A percentile compares a stretch with the other conserved stretches of the same genome.
These are phyloP conservation scores for Penicillium longicatenatum DNA, from an alignment of 495 filamentous ascomycete species.

Conservation along the genomic window DNA sequence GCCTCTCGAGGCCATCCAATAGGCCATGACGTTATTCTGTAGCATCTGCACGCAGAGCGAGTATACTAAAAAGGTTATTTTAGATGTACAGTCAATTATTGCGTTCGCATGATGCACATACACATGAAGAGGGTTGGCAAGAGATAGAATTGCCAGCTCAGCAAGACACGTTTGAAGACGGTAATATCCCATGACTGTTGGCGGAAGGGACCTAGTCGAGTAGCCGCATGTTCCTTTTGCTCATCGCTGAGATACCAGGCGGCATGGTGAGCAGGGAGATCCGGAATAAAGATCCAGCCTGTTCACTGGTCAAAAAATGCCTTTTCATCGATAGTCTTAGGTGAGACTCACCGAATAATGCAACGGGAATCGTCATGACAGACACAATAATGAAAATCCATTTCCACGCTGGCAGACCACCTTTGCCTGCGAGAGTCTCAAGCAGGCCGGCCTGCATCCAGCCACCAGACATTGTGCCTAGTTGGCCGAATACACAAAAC, in stretches of 20 bases:
- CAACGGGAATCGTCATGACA: conserved; percentile 33
- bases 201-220: conserved; percentile 24
- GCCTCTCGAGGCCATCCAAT: conserved; percentile 38
- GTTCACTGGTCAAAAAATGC: background rate
- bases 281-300: conserved; percentile 41
- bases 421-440: conserved; percentile 21
- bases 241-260: conserved; percentile 38
- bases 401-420: conserved; percentile 33
- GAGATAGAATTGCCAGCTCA: conserved; percentile 41
- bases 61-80: conserved; percentile 22
- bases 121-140: conserved; percentile 40
- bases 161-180: conserved; percentile 31
- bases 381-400: conserved; percentile 40
- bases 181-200: conserved; percentile 34
- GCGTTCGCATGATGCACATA: conserved; percentile 8
- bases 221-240: conserved; percentile 34
- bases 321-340: background rate
- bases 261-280: conserved; percentile 33
- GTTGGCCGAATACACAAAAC: conserved; percentile 33
- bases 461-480: conserved; percentile 32
- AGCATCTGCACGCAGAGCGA: conserved; percentile 37
- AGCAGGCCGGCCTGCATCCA: conserved; percentile 36
- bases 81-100: background rate
- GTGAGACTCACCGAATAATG: conserved; percentile 27
- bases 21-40: conserved; percentile 39